Base-by-base conservation (phyloP, 148 eudicot species). In the Silene conica region DNA sequence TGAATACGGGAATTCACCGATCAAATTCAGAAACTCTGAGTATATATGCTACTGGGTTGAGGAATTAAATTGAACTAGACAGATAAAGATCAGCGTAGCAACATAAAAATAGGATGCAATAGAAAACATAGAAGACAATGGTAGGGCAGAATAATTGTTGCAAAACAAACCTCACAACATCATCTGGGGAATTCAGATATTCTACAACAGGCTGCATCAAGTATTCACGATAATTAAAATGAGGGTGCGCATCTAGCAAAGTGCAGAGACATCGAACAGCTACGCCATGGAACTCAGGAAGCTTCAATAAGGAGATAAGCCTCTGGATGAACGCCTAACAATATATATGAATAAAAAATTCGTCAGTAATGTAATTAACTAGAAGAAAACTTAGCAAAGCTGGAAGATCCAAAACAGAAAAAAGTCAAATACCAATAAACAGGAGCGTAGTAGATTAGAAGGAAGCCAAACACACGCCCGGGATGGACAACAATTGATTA, bases 201-300 rank as follows among this genome's bases (percentile, higher is more conserved):
- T 79, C 77, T 14, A 89, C 82, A 74, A 88, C 93, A 76, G 92
- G 90, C 71, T 79, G 84, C 74, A 95, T 73, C 80, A 95, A 72
- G 78, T 61, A 86, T 67, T 90, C 91, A n/a, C 97, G 92, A 76
- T 81, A 92, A 80, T 95, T 95, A 79, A 95, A 95, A 81, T 92
- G 98, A 8, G 97, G 98, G 76, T 86, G 93, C 23, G 96, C 90
- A 46, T 87, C 96, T 55, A 95, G 84, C 82, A 95, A 83, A 80
- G 85, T 85, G 81, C 98, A 89, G 62, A 90, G 78, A 82, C 97
- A 95, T 13, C 96, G 97, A 76, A 90, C 72, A 59, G 91, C 87
- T 43, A 95, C 92, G 34, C 87, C 90, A 64, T 83, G 85, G 78
- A 83, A 88, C 52, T 73, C 81, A 54, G 89, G 61, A 72, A 79